phyloP scores from a whole-genome alignment of 2,329 filamentous ascomycete species.

The Sclerotinia borealis region DNA sequence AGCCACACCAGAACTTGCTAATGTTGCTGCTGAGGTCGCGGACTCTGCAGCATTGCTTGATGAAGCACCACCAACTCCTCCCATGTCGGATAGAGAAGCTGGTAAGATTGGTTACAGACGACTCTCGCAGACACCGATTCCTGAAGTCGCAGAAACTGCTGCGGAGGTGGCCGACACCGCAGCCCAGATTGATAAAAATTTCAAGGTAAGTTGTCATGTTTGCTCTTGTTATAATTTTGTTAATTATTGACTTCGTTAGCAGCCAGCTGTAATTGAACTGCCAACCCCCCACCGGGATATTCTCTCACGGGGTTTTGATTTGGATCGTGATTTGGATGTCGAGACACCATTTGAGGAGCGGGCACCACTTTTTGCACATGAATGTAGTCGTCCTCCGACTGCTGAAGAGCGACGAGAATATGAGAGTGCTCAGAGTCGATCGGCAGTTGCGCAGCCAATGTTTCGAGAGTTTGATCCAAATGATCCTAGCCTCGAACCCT shows the following conservation, averaged over 20 bases:
- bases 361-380: conserved; percentile 30
- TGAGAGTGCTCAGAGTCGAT: not conserved
- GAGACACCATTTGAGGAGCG: conserved; percentile 24
- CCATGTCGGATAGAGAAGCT: conserved; percentile 31
- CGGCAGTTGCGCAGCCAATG: not conserved
- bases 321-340: not conserved
- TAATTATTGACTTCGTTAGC: not conserved
- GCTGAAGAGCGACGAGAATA: conserved; percentile 13
- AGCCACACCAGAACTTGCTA: conserved; percentile 22
- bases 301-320: not conserved
- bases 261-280: not conserved
- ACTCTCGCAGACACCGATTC: conserved; percentile 36
- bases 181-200: conserved; percentile 33
- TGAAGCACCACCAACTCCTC: conserved; percentile 25
- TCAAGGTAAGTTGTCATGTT: conserved; percentile 10
- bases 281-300: not conserved
- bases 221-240: not conserved
- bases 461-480: conserved; percentile 23
- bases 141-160: conserved; percentile 38
- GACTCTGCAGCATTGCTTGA: conserved; percentile 24
- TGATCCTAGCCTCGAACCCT: conserved; percentile 27
- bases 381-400: conserved; percentile 19
- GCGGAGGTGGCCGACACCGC: conserved; percentile 42
- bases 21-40: conserved; percentile 27
- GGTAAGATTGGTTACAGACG: conserved; percentile 31